phyloP scores from a whole-genome alignment of 352 stramenopile genomes.

The Albugo candida region DNA sequence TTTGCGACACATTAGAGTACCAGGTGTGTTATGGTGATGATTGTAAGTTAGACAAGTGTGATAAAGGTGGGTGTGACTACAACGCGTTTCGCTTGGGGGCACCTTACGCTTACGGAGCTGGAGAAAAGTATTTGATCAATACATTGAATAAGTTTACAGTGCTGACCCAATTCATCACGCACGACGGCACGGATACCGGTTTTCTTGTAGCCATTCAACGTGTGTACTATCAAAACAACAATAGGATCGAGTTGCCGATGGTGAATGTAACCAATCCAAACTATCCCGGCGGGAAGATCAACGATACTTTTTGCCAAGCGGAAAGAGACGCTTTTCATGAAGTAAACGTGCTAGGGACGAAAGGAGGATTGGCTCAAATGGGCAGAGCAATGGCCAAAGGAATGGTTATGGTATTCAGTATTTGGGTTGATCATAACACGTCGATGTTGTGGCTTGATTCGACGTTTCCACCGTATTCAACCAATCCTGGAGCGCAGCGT shows the following conservation, averaged over 20 bases:
- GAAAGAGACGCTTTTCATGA: slow-evolving; percentile 1
- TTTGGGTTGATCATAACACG: slow-evolving; percentile 1
- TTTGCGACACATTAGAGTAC: slow-evolving; percentile 12
- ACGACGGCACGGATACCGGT: background rate
- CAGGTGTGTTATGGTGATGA: slow-evolving; percentile 2
- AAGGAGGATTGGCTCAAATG: background rate
- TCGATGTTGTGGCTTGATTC: slow-evolving; percentile 2
- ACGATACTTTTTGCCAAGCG: too few species aligned
- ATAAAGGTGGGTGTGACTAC: slow-evolving; percentile 7
- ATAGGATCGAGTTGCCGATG: background rate
- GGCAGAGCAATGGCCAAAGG: background rate
- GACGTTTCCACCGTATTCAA: background rate
- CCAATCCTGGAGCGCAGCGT: background rate
- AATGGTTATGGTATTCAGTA: background rate
- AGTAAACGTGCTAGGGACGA: background rate
- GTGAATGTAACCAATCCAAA: background rate
- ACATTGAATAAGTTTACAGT: background rate
- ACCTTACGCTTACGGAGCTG: slow-evolving; percentile 1
- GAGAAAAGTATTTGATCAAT: background rate
- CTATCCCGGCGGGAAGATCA: too few species aligned
- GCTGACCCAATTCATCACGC: slow-evolving; percentile 4
- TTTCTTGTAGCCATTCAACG: slow-evolving; percentile 1
- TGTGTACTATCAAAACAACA: slow-evolving; percentile 1
- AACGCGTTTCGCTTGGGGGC: background rate
- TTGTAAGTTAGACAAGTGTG: slow-evolving; percentile 1